Evolutionary conservation across 306 rosid genomes (phyloP).

Genomic region (Myrica gale): DNA sequence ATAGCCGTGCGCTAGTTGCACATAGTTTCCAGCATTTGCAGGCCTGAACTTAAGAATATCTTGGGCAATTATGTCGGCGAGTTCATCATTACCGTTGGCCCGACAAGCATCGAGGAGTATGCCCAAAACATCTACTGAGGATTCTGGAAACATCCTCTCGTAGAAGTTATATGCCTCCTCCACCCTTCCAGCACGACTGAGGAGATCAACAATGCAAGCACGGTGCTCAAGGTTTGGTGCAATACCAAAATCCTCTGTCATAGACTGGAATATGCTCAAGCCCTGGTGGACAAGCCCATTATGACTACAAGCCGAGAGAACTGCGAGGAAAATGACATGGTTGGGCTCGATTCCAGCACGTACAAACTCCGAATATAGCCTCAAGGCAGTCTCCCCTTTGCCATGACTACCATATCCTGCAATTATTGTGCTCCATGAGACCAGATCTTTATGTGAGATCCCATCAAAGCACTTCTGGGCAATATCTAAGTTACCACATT

Average conservation of each 20-base stretch:
- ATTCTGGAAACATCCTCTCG: conserved; percentile 42
- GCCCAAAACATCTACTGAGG: conserved; percentile 54
- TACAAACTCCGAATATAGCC: conserved; percentile 51
- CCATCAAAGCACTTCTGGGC: conserved; percentile 62
- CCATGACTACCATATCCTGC: conserved; percentile 75
- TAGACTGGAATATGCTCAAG: conserved; percentile 57
- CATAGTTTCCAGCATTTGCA: conserved; percentile 56
- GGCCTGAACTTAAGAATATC: conserved; percentile 57
- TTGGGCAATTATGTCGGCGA: conserved; percentile 45
- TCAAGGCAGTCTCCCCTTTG: conserved; percentile 57
- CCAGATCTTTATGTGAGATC: conserved; percentile 52
- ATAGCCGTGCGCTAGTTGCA: conserved; percentile 66
- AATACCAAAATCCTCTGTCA: conserved; percentile 58
- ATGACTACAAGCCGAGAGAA: conserved; percentile 78
- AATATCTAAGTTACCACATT: conserved; percentile 61
- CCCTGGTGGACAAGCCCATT: conserved; percentile 65
- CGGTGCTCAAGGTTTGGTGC: conserved; percentile 63
- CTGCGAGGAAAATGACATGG: conserved; percentile 65
- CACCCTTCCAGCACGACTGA: conserved; percentile 68
- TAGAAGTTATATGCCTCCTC: conserved; percentile 64
- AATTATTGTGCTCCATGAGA: conserved; percentile 77
- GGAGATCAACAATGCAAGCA: conserved; percentile 74
- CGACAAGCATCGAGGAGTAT: conserved; percentile 72
- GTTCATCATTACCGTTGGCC: conserved; percentile 43
- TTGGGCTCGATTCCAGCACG: conserved; percentile 54